Evolutionary conservation across 495 filamentous ascomycete genomes (phyloP), one percentile per base, ranked within the genome.

Genomic region (Beverwykella pulmonaria): DNA sequence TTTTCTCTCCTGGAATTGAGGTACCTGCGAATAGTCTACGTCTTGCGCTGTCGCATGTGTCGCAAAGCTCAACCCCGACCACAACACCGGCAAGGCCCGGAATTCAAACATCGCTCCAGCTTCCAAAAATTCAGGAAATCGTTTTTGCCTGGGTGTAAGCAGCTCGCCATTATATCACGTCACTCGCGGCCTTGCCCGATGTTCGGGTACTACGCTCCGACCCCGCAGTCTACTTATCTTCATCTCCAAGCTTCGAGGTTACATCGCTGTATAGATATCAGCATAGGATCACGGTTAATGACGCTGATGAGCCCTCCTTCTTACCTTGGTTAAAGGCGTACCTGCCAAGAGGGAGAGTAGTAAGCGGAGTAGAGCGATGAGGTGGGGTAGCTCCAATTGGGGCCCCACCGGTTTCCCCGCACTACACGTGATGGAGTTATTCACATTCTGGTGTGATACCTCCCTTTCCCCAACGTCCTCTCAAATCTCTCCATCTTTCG

Each of bases 231-330:
- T 34, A 20, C 26, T 32, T 19, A 29, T 29, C 52, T 8, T 44
- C 5, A 8, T 29, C 30, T 58, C 54, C 32, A 41, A 44, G 36
- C n/a, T 7, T 47, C 25, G 41, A 59, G 39, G 56, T 59, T 59
- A 59, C 56, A 59, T 59, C 41, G 44, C 30, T 19, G 56, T 20
- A 7, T 7, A 32, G 5, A 23, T 59, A 4, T 27, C 48, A 50
- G 48, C 44, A n/a, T 4, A n/a, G 12, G 39, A 46, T 29, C 12
- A 39, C 56, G 41, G 22, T 6, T 23, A 17, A 59, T 59, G 39
- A 48, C 56, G 56, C 30, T 59, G 22, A 20, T 17, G 36, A 17
- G 25, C 25, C 39, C 56, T 23, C 56, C 56, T 59, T 59, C 56
- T 59, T 59, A 20, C 12, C 14, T 44, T 4, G 54, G 30, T 8